Conservation (phyloP, 176 grass and related monocot genomes). For the Secale cereale region DNA sequence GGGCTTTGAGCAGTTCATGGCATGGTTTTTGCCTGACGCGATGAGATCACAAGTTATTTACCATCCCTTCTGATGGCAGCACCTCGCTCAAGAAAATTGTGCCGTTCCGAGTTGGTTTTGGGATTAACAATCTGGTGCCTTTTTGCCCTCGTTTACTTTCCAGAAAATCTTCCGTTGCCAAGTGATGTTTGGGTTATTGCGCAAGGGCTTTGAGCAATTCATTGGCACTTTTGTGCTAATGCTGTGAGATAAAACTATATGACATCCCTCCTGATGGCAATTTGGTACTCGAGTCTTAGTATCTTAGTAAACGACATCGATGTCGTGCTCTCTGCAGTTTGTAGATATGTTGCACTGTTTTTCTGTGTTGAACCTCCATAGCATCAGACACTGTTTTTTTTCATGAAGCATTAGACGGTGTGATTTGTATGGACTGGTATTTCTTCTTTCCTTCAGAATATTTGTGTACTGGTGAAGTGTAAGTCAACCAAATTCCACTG, state of each 20-base stretch:
- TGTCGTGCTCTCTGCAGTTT: no score
- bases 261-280: conserved; percentile 45
- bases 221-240: conserved; percentile 13
- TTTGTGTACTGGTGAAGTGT: not conserved
- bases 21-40: conserved; percentile 36
- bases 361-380: not conserved
- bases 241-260: conserved; percentile 36
- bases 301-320: not conserved
- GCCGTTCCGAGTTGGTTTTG: not conserved
- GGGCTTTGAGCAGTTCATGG: conserved; percentile 56
- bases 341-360: not conserved
- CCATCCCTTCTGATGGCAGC: conserved; percentile 45
- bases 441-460: no score
- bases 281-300: not conserved
- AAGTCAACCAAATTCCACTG: not conserved
- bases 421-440: not conserved
- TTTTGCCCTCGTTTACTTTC: not conserved
- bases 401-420: not conserved
- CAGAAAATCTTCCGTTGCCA: conserved; percentile 1
- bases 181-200: conserved; percentile 54
- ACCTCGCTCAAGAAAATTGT: not conserved
- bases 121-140: not conserved
- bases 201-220: conserved; percentile 56
- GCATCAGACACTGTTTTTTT: not conserved
- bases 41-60: conserved; percentile 46